phyloP scores from a whole-genome alignment of 2,329 filamentous ascomycete genomes.

The Ophiostoma pallidulum region DNA sequence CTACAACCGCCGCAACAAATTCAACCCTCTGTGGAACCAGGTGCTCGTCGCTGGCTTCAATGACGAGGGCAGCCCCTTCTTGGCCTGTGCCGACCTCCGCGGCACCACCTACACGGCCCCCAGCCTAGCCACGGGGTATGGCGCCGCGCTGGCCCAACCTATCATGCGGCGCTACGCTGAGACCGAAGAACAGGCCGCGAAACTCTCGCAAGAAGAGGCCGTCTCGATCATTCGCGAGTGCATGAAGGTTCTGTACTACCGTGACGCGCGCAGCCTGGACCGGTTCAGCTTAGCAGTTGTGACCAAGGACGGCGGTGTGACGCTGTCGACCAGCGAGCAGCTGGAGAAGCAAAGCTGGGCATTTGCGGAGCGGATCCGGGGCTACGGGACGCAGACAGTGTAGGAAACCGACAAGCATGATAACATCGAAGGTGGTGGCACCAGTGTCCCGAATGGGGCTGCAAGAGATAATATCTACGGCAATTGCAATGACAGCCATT shows the following conservation, averaged over 20 bases:
- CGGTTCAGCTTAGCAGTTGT: slow-evolving; percentile 85
- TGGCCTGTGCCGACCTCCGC: slow-evolving; percentile 83
- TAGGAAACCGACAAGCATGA: slow-evolving; percentile 24
- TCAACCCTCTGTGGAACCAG: slow-evolving; percentile 97
- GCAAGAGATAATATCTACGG: too few species aligned
- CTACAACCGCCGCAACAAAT: slow-evolving; percentile 88
- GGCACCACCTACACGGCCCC: slow-evolving; percentile 87
- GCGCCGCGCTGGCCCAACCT: slow-evolving; percentile 84
- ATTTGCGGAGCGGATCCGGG: slow-evolving; percentile 89
- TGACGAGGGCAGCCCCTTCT: slow-evolving; percentile 70
- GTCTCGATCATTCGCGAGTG: slow-evolving; percentile 78
- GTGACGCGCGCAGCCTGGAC: slow-evolving; percentile 87
- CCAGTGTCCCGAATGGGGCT: too few species aligned
- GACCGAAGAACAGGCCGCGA: slow-evolving; percentile 67
- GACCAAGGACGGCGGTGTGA: slow-evolving; percentile 80
- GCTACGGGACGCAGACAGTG: slow-evolving; percentile 80
- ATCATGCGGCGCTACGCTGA: slow-evolving; percentile 77
- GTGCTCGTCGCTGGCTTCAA: slow-evolving; percentile 85
- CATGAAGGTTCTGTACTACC: slow-evolving; percentile 97
- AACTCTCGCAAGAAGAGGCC: slow-evolving; percentile 68
- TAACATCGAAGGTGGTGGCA: neutral
- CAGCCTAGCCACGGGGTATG: slow-evolving; percentile 86
- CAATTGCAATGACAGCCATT: too few species aligned
- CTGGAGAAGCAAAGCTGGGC: slow-evolving; percentile 96
- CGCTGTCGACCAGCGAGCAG: slow-evolving; percentile 74